phyloP scores from a whole-genome alignment of 768 basidiomycete genomes.

The Serendipita sp. region DNA sequence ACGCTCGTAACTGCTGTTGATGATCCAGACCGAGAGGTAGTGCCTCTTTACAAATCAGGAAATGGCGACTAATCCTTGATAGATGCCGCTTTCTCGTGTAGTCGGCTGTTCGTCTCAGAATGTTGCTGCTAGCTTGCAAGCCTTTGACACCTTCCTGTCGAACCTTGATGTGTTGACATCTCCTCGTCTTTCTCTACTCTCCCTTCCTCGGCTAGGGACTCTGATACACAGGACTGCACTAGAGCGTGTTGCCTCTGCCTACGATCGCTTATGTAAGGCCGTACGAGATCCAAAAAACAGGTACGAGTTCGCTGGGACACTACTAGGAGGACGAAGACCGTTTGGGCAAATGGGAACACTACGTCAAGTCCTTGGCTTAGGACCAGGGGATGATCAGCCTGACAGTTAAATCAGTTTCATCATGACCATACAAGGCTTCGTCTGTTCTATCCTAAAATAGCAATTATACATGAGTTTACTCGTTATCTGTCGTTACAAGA shows the following conservation, averaged over 20 bases:
- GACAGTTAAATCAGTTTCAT: not conserved
- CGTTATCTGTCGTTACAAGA: too few species aligned
- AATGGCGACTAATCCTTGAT: not conserved
- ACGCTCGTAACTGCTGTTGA: constrained; percentile 23
- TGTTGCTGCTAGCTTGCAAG: constrained; percentile 44
- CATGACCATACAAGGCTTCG: too few species aligned
- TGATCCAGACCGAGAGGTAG: constrained; percentile 21
- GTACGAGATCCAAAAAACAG: constrained; percentile 59
- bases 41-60: constrained; percentile 7
- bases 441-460: too few species aligned
- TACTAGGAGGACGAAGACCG: constrained; percentile 68
- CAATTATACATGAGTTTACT: too few species aligned
- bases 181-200: constrained; percentile 59
- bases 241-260: constrained; percentile 48
- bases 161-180: constrained; percentile 67
- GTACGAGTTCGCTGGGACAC: constrained; percentile 83
- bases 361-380: constrained; percentile 64
- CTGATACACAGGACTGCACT: constrained; percentile 67
- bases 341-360: constrained; percentile 64
- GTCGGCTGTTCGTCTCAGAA: constrained; percentile 48
- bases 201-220: constrained; percentile 45
- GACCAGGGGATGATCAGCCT: constrained; percentile 22
- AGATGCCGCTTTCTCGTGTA: constrained; percentile 65
- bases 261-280: constrained; percentile 57
- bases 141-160: constrained; percentile 77